Conservation (phyloP, 1,139 yeast genomes). For the Nakaseomyces uthaithaninus region DNA sequence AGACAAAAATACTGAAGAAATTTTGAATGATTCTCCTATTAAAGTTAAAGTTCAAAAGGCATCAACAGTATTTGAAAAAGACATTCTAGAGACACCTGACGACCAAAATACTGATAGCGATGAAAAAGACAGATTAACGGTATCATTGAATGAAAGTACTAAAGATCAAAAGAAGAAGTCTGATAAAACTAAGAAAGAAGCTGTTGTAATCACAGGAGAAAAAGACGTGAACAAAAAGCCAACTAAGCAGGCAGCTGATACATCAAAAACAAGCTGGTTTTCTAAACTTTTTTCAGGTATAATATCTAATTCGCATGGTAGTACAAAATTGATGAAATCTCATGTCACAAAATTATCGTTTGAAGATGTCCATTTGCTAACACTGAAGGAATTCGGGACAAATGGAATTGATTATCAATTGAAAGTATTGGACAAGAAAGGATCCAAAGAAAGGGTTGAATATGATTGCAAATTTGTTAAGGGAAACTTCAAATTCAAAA, state of each 20-base stretch:
- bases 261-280: constrained; percentile 21
- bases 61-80: constrained; percentile 5
- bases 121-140: not conserved
- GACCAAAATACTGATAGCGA: constrained; percentile 2
- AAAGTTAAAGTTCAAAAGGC: constrained; percentile 5
- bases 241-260: not conserved
- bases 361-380: constrained; percentile 26
- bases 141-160: not conserved
- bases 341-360: constrained; percentile 23
- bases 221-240: constrained; percentile 5
- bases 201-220: constrained; percentile 5
- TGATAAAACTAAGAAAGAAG: not conserved
- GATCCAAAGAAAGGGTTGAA: constrained; percentile 20
- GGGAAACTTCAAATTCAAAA: constrained; percentile 25
- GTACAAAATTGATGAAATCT: constrained; percentile 12
- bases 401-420: constrained; percentile 25
- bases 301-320: constrained; percentile 8
- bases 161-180: not conserved
- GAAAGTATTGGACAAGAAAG: constrained; percentile 19
- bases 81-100: not conserved
- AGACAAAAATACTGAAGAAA: not conserved
- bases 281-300: constrained; percentile 20
- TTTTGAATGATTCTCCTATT: constrained; percentile 3
- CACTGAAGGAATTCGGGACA: constrained; percentile 24
- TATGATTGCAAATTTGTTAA: constrained; percentile 26